Evolutionary conservation across 495 filamentous ascomycete species (phyloP), one percentile per base, ranked within the genome.

Genomic region (Geoglossum glabrum): DNA sequence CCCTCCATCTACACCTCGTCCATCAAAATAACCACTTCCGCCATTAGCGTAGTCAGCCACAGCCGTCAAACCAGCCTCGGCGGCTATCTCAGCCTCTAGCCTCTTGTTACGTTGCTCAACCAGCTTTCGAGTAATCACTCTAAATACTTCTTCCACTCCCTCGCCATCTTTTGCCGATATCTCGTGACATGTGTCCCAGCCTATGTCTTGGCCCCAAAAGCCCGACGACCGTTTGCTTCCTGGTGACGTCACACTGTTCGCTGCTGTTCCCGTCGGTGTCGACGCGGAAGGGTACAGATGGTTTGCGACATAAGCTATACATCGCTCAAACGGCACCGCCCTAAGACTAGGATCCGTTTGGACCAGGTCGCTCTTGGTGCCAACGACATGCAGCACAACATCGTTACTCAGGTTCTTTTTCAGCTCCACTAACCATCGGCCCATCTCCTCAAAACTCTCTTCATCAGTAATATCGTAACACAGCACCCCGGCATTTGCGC

Each of bases 161-260:
- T 97, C 90, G 19, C 92, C 92, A 65, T 86, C 86, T 73, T 89
- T 86, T 25, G 90, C 90, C 63, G 82, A 87, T 63, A 98, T 90
- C 72, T 98, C 90, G 69, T 97, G 90, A 64, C 90, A 96, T 61
- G 86, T 90, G 65, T 95, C 90, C 89, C 89, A 95, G 11, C 87
- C 87, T 8, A 86, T 82, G 63, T 95, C 88, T 64, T 92, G 85
- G 1, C 84, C 86, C 88, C 88, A 94, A 66, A 93, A 90, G 5
- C 85, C 86, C 36, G 79, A 84, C 60, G 79, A 85, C 36, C 87
- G 78, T 66, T 93, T 93, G 67, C 78, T 83, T 66, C 80, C 79
- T 6, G 84, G 81, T 49, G 78, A 82, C 56, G 79, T 73, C 6
- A 83, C 68, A 33, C 79, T 77, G 30, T 61, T 63, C n/a, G 65